Percentiles rank a stretch among this genome's conserved stretches.
phyloP scores from a whole-genome alignment of 2,329 filamentous ascomycete genomes.

The Fusarium chaquense region DNA sequence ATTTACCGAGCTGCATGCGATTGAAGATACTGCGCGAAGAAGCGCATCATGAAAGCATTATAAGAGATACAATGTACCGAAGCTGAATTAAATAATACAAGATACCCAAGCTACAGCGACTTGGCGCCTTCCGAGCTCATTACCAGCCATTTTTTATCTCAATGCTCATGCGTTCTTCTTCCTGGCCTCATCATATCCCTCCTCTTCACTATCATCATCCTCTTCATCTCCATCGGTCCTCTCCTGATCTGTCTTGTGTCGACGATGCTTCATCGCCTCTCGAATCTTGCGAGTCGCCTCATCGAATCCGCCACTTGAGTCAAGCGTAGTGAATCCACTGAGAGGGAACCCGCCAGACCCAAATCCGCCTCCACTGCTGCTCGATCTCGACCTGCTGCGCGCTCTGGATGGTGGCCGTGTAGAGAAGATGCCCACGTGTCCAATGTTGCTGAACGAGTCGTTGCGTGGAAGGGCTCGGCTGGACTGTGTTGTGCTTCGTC shows the following conservation, averaged over 20 bases:
- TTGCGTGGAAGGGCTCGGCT: conserved; percentile 77
- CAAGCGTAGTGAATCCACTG: conserved; percentile 75
- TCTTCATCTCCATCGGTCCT: conserved; percentile 51
- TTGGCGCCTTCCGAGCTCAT: not conserved
- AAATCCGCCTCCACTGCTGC: conserved; percentile 73
- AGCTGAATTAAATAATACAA: conserved; percentile 32
- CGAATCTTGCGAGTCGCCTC: conserved; percentile 87
- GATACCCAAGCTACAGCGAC: conserved; percentile 18
- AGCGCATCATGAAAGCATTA: not conserved
- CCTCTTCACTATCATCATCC: conserved; percentile 58
- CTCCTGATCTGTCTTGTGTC: conserved; percentile 64
- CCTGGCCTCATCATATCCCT: conserved; percentile 57
- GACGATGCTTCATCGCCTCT: conserved; percentile 79
- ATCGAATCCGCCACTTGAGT: conserved; percentile 78
- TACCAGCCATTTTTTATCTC: not conserved
- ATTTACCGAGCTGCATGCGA: not conserved
- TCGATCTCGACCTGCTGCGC: conserved; percentile 76
- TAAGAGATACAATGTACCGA: conserved; percentile 9
- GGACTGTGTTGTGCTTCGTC: conserved; percentile 65
- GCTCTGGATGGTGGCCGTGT: conserved; percentile 87
- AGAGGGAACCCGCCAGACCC: conserved; percentile 73
- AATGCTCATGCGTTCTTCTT: conserved; percentile 55
- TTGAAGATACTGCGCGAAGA: not conserved
- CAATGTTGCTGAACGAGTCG: conserved; percentile 93
- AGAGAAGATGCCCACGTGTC: conserved; percentile 88